phyloP scores from a whole-genome alignment of 331 rosid genomes.

The Stylosanthes scabra region DNA sequence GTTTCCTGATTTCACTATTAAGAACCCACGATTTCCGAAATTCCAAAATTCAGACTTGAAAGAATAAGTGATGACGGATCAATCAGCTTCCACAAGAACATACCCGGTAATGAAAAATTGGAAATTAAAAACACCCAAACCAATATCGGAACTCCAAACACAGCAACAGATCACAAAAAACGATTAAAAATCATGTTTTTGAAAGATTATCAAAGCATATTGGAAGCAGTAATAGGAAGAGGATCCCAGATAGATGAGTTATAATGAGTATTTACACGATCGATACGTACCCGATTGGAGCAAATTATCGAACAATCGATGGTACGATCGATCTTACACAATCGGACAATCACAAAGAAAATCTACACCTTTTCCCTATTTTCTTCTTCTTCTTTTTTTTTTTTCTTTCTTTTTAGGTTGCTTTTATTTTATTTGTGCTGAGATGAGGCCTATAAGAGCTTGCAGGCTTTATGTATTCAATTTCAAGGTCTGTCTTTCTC shows the following conservation, averaged over 20 bases:
- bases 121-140: constrained; percentile 33
- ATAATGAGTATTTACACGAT: constrained; percentile 44
- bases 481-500: neutral
- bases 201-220: constrained; percentile 20
- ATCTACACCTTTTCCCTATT: constrained; percentile 22
- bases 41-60: constrained; percentile 27
- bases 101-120: constrained; percentile 32
- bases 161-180: constrained; percentile 49
- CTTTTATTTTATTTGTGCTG: constrained; percentile 18
- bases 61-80: constrained; percentile 38
- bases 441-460: constrained; percentile 3
- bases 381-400: neutral
- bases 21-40: constrained; percentile 35
- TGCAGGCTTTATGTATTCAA: constrained; percentile 23
- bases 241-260: constrained; percentile 48
- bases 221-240: constrained; percentile 37
- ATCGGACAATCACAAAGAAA: constrained; percentile 50
- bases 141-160: constrained; percentile 48
- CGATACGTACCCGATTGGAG: constrained; percentile 61
- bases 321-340: constrained; percentile 49
- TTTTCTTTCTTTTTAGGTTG: neutral
- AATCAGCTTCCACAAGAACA: constrained; percentile 33
- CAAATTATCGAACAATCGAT: constrained; percentile 51
- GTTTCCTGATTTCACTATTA: constrained; percentile 43
- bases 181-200: constrained; percentile 16